Evolutionary conservation across 306 rosid species (phyloP).

Genomic region (Quercus mongolica): DNA sequence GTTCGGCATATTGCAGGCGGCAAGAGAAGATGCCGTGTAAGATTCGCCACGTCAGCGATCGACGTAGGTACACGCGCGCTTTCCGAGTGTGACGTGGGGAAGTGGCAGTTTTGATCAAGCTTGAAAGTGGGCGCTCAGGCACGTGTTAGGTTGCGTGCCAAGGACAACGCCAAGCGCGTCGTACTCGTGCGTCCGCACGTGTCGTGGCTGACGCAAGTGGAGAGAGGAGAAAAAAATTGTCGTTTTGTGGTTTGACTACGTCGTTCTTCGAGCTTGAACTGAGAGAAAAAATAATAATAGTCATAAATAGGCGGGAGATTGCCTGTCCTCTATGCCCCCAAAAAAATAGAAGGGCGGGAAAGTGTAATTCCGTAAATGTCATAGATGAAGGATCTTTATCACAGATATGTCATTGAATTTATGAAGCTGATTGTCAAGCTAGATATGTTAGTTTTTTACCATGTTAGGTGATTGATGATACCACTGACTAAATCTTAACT

Average conservation of each 20-base stretch:
- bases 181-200: background rate
- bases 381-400: background rate
- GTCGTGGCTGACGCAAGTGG: conserved; percentile 8
- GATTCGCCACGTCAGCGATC: conserved; percentile 27
- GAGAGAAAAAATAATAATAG: background rate
- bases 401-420: too few relatives aligned
- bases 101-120: background rate
- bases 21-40: conserved; percentile 1
- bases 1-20: background rate
- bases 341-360: too few relatives aligned
- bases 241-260: conserved; percentile 25
- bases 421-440: too few relatives aligned
- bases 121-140: background rate
- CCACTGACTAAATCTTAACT: too few relatives aligned
- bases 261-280: background rate
- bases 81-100: background rate
- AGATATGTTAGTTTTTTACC: too few relatives aligned
- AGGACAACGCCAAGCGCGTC: background rate
- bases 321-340: too few relatives aligned
- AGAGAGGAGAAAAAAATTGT: background rate
- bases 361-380: background rate
- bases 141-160: background rate
- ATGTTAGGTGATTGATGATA: too few relatives aligned
- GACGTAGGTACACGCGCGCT: background rate
- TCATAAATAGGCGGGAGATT: background rate